Percentiles rank a stretch among this genome's conserved stretches.
phyloP scores from a whole-genome alignment of 1,139 yeast genomes.

The Sugiyamaella japonica region DNA sequence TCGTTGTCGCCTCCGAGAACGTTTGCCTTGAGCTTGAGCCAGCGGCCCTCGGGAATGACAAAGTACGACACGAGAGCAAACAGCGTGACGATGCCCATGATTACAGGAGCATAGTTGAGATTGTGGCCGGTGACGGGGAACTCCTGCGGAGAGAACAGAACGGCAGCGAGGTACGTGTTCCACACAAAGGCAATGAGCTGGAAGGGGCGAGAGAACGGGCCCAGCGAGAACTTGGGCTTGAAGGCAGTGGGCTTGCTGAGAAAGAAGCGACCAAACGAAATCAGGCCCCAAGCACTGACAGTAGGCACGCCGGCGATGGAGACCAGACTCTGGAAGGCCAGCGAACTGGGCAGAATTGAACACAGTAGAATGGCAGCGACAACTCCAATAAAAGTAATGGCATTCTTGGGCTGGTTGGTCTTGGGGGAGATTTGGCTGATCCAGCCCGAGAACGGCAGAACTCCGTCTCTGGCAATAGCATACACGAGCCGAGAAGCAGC shows the following conservation, averaged over 20 bases:
- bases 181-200: slow-evolving; percentile 50
- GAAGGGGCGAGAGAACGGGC: slow-evolving; percentile 31
- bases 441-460: slow-evolving; percentile 36
- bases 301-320: slow-evolving; percentile 36
- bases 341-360: slow-evolving; percentile 31
- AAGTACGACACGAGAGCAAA: slow-evolving; percentile 60
- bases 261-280: slow-evolving; percentile 33
- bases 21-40: slow-evolving; percentile 26
- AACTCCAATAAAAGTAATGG: slow-evolving; percentile 31
- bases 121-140: slow-evolving; percentile 62
- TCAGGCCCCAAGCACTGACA: slow-evolving; percentile 32
- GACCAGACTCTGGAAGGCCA: slow-evolving; percentile 34
- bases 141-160: slow-evolving; percentile 66
- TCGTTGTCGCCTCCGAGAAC: slow-evolving; percentile 8
- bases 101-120: slow-evolving; percentile 74
- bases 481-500: slow-evolving; percentile 35
- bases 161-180: slow-evolving; percentile 60
- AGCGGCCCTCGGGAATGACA: slow-evolving; percentile 30
- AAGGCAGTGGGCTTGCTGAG: slow-evolving; percentile 25
- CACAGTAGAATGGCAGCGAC: slow-evolving; percentile 32
- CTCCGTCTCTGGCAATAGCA: slow-evolving; percentile 36
- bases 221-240: slow-evolving; percentile 31
- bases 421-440: slow-evolving; percentile 28
- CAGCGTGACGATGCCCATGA: slow-evolving; percentile 55
- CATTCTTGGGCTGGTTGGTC: slow-evolving; percentile 32